Base-by-base conservation (phyloP, 306 rosid species). In the Dicorynia guianensis region DNA sequence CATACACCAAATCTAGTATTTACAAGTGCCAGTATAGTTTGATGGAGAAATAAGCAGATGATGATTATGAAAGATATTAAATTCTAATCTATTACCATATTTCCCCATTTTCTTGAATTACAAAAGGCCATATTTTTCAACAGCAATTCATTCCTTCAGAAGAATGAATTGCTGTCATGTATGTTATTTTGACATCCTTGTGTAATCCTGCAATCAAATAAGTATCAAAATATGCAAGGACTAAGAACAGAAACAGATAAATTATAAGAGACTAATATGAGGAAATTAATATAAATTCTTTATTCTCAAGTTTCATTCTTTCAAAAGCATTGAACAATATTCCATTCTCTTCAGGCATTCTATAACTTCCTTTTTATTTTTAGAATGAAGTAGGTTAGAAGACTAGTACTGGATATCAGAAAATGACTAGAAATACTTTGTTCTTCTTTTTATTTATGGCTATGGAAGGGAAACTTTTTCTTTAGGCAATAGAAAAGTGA, bases 21-120 rank as follows among this genome's bases (percentile, higher is more conserved):
- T 17, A 14, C 42, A 17, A 13, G 25, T 56, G 35, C 52, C 38
- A 8, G 34, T 13, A 11, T 57, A 66, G 56, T 43, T 56, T 64
- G 49, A 72, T 11, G 19, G 57, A 56, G 54, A 75, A 34, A 58
- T 63, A 12, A 55, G 55, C 36, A 14, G 13, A 64, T 12, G 5
- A 75, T 43, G 15, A 44, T 63, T 69, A 43, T 7, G 39, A 50
- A 2, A 55, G 54, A 71, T 62, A 5, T 36, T 10, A 56, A 0
- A 63, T 36, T 46, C 56, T 66, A 48, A 57, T 50, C 64, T 25
- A 18, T 11, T 33, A 58, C 30, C 67, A 65, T 56, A 72, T 25
- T 48, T 66, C 75, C 49, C 40, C 17, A 43, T 34, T 44, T 17
- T 36, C 61, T 70, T 55, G 54, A 42, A 30, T 18, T 57, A 62